These are phyloP conservation scores for Sherardia arvensis DNA, from an alignment of 257 asterid species.

Conservation along the genomic window DNA sequence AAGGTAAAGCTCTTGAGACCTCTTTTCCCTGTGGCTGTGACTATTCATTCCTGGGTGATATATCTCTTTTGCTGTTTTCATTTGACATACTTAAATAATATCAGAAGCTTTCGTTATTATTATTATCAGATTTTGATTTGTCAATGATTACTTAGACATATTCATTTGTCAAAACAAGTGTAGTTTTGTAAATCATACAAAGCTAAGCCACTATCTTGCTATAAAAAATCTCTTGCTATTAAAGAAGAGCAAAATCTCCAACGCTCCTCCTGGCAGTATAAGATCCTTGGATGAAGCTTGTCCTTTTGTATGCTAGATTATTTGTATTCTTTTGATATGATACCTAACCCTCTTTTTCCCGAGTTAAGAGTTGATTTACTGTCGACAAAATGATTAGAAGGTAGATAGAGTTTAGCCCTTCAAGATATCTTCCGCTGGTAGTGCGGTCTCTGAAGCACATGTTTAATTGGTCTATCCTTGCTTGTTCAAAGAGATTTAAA, in stretches of 20 bases:
- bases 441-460: not conserved
- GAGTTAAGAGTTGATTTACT: not conserved
- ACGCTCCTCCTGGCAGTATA: not conserved
- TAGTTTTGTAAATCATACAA: not conserved
- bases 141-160: not conserved
- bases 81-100: not conserved
- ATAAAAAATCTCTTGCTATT: not conserved
- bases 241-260: not conserved
- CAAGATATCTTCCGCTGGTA: not conserved
- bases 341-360: not conserved
- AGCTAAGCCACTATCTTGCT: not conserved
- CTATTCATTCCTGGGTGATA: not conserved
- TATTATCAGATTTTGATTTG: not conserved
- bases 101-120: not conserved
- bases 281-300: not conserved
- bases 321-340: not conserved
- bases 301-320: not conserved
- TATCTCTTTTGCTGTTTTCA: not conserved
- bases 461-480: not conserved
- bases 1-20: slow-evolving; percentile 33
- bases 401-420: not conserved
- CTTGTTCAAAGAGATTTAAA: not conserved
- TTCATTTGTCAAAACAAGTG: not conserved
- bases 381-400: not conserved
- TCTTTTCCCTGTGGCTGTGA: slow-evolving; percentile 1